Evolutionary conservation across 345 rosid genomes (phyloP).

Genomic region (Nasturtium officinale): DNA sequence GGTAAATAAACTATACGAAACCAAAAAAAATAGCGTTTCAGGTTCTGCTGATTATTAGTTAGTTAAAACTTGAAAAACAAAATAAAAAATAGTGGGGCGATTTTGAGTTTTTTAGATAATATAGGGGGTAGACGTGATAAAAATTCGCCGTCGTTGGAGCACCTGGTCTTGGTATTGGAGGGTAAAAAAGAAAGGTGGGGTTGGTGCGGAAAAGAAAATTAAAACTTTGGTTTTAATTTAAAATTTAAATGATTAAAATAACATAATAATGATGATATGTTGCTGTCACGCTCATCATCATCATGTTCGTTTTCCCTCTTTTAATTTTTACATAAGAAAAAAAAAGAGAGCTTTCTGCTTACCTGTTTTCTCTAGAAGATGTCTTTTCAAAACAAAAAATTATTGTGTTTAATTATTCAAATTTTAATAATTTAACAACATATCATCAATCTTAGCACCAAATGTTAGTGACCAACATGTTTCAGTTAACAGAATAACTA

Average conservation of each 20-base stretch:
- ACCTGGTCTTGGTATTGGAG: slow-evolving; percentile 36
- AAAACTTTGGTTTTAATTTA: slow-evolving; percentile 16
- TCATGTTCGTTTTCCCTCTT: slow-evolving; percentile 37
- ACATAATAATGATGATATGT: slow-evolving; percentile 57
- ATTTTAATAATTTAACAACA: not conserved
- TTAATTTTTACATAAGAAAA: not conserved
- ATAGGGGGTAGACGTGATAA: slow-evolving; percentile 17
- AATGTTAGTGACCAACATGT: slow-evolving; percentile 4
- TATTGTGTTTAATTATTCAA: slow-evolving; percentile 32
- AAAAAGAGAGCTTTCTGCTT: slow-evolving; percentile 9
- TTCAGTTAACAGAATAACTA: not conserved
- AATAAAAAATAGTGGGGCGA: slow-evolving; percentile 20
- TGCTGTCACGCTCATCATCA: slow-evolving; percentile 69
- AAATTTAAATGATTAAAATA: slow-evolving; percentile 36
- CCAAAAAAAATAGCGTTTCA: not conserved
- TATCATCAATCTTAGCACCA: not conserved
- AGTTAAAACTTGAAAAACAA: not conserved
- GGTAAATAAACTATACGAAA: not conserved
- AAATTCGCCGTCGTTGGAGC: slow-evolving; percentile 35
- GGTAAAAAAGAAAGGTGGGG: slow-evolving; percentile 20
- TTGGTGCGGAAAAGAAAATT: slow-evolving; percentile 21
- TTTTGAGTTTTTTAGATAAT: not conserved
- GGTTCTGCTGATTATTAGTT: not conserved
- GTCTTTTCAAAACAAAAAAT: slow-evolving; percentile 28
- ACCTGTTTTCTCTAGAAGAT: slow-evolving; percentile 48